Evolutionary conservation across 148 eudicot genomes (phyloP), one percentile per base, ranked within the genome.

Genomic region (Amaranthus cruentus): DNA sequence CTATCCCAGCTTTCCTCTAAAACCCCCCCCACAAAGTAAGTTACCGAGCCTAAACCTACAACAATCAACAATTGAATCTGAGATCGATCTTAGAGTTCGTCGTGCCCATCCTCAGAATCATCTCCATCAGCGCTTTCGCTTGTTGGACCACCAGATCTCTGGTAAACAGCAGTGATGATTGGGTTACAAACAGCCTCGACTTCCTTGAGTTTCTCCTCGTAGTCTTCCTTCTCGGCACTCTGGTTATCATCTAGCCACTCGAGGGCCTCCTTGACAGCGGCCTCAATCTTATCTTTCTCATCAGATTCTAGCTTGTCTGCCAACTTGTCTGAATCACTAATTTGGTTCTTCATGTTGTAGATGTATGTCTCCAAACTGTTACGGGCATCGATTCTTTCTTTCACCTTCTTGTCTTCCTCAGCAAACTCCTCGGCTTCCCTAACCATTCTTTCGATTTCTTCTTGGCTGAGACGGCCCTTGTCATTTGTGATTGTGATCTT

Each of bases 141-240:
- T 2, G 88, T 69, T 44, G 90, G 79, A 2, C 90, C 90, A 78
- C 88, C 88, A 21, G 85, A 77, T 69, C 91, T 83, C 82, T 87
- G 91, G 57, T 87, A 85, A 55, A 87, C 88, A 3, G 88, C 83
- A 12, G 84, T 83, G 57, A 87, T 85, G 75, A 85, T 85, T 0
- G 91, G 91, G 51, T 85, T 87, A 70, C 91, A 87, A n/a, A 87
- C 91, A n/a, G 91, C 88, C 76, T 87, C 91, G 15, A 87, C 88
- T 75, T 87, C 91, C 77, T 87, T 87, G 55, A 85, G 84, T 80
- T 87, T 87, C 76, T 87, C 90, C 9, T 87, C 88, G 10, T 83
- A 87, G 77, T 87, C 88, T 66, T 87, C 90, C 75, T 87, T 87
- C 81, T 85, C 91, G 4, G 80, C 85, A 7, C 66, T 83, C 75